Evolutionary conservation across 129 eudicot species (phyloP), one percentile per base, ranked within the genome.

Genomic region (Pittosporum tobira): DNA sequence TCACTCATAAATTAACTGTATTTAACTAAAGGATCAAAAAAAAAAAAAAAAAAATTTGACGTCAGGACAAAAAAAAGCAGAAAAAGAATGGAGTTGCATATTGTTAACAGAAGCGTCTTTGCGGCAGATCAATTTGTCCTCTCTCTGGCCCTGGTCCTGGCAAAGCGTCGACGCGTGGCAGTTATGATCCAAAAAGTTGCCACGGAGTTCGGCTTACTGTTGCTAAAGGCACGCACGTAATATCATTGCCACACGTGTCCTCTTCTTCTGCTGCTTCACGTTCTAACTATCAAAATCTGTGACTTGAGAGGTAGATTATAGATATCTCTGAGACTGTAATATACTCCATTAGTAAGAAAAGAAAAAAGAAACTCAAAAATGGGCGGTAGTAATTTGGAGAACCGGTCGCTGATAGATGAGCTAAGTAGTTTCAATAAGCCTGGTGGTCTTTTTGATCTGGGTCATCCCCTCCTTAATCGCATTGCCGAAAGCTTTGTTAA

Each of bases 381-480:
- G 78, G 80, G 79, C 2, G 47, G 53, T 0, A 71, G 77, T 47
- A 80, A 75, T 64, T 62, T 81, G 80, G 94, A 83, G 65, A 81
- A 69, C 0, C 54, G 94, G 53, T 75, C 97, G 19, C 47, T 84
- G 70, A 9, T 88, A 23, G 95, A 89, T 75, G 97, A 89, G 64
- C 63, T 85, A 1, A 67, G 83, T 23, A 64, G 77, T 73, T 82
- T 73, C 28, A 88, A 90, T 43, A 90, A 80, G 61, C 75, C 68
- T 1, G 79, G 81, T 0, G 88, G 86, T 2, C 44, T 75, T 4
- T 75, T 85, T 47, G 97, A 85, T 71, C 73, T 90, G 9, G 97
- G 97, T 8, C 97, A 90, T 23, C 97, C 97, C 47, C 93, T 90
- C 19, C 97, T 90, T 22, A 90, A 90, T 59, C 97, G 95, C 34